phyloP scores from a whole-genome alignment of 495 filamentous ascomycete species.

The Aspergillus haitiensis region DNA sequence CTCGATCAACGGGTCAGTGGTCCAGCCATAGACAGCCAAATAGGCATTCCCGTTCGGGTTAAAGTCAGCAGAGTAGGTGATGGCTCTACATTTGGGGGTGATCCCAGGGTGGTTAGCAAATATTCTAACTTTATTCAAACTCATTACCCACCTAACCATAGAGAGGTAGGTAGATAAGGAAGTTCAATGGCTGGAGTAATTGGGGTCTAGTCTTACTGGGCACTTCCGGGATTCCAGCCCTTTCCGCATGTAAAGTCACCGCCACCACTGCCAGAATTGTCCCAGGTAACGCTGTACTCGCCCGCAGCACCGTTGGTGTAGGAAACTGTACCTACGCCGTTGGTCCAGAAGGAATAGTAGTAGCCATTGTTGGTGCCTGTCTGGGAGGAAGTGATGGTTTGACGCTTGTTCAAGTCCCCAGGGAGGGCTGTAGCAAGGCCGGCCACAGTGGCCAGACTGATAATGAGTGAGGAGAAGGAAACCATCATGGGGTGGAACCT shows the following conservation, averaged over 20 bases:
- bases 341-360: slow-evolving; percentile 65
- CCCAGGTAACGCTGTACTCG: slow-evolving; percentile 56
- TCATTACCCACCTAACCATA: too few species aligned
- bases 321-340: slow-evolving; percentile 48
- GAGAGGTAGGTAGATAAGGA: background rate
- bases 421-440: background rate
- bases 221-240: slow-evolving; percentile 57
- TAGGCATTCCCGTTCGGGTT: slow-evolving; percentile 60
- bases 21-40: slow-evolving; percentile 64
- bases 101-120: too few species aligned
- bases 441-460: background rate
- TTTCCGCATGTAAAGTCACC: slow-evolving; percentile 63
- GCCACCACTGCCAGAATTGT: slow-evolving; percentile 33
- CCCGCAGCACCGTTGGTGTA: slow-evolving; percentile 59
- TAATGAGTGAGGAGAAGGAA: background rate
- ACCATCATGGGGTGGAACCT: background rate
- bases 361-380: slow-evolving; percentile 60
- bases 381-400: slow-evolving; percentile 29
- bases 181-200: background rate
- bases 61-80: slow-evolving; percentile 57
- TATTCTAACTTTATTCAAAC: too few species aligned
- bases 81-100: slow-evolving; percentile 34
- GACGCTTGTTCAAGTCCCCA: slow-evolving; percentile 27
- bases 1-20: slow-evolving; percentile 58
- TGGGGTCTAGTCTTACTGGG: slow-evolving; percentile 33